Evolutionary conservation across 257 asterid genomes (phyloP), one percentile per base, ranked within the genome.

Genomic region (Haberlea rhodopensis): DNA sequence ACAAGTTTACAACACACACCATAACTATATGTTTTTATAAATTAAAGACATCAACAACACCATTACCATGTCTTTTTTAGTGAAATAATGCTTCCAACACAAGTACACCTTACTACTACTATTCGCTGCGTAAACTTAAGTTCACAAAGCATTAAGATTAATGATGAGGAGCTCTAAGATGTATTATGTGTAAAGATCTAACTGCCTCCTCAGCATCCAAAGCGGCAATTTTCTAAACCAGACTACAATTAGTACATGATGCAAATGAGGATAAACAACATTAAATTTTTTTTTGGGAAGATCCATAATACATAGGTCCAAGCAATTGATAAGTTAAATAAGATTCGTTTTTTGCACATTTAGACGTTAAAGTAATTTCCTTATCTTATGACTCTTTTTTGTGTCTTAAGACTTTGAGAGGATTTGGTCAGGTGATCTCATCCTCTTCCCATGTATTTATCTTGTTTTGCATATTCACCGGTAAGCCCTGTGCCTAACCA

Each of bases 1-100:
- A 16, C 10, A 37, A 53, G 23, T 22, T 18, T 18, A 64, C 19
- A 73, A 18, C 67, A 55, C 53, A 61, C 52, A 25, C 48, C 24
- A 60, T 54, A 48, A 57, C 29, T 53, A 52, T 43, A 21, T 27
- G 24, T 63, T 70, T 19, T 25, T 26, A 32, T 21, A 25, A 53
- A 23, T 45, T 37, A 57, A 24, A 34, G 43, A 25, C 23, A 15
- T 32, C 4, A 61, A 19, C 40, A 22, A 54, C 24, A 13, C 3
- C 22, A n/a, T 45, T 26, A 57, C 20, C 67, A 63, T 29, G 10
- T 62, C n/a, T 10, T 16, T 21, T 20, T 16, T 24, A 43, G 48
- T n/a, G 21, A 32, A 23, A 10, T 2, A 45, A 31, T 28, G 23
- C 34, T 24, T 23, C 18, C 24, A 20, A 31, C 22, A 34, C 57